These are phyloP conservation scores for Seiridium cupressi DNA, from an alignment of 2,329 filamentous ascomycete species.

Conservation along the genomic window DNA sequence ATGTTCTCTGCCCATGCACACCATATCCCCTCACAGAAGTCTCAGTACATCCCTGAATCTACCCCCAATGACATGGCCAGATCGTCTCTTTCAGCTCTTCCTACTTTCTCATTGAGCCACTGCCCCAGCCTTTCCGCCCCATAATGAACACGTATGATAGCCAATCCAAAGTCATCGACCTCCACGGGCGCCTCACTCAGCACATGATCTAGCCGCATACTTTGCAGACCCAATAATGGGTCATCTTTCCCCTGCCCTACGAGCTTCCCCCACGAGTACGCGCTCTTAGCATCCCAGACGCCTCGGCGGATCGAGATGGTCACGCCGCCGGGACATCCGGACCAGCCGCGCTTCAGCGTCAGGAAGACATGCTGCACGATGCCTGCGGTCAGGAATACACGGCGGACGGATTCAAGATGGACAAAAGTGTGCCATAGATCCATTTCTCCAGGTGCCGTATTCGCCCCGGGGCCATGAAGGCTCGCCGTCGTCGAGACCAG, in stretches of 20 bases:
- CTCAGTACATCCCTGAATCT: background rate
- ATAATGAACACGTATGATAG: background rate
- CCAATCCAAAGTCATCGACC: background rate
- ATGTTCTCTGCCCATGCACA: too few relatives aligned
- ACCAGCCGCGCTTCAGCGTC: constrained; percentile 22
- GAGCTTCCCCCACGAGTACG: constrained; percentile 17
- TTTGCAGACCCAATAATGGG: background rate
- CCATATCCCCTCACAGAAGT: too few relatives aligned
- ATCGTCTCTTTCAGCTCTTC: background rate
- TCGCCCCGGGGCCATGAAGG: too few relatives aligned
- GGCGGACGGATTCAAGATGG: constrained; percentile 27
- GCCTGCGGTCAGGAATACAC: constrained; percentile 22
- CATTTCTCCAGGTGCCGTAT: background rate
- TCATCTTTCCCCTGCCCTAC: background rate
- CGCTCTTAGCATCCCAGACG: constrained; percentile 26
- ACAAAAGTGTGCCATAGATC: constrained; percentile 26
- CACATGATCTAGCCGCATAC: background rate
- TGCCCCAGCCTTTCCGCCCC: background rate
- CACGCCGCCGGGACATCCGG: constrained; percentile 24
- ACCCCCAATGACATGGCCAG: background rate
- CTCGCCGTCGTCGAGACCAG: background rate
- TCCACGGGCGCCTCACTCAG: background rate
- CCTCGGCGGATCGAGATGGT: constrained; percentile 23
- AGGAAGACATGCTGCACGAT: constrained; percentile 22
- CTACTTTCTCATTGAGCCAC: background rate